phyloP scores from a whole-genome alignment of 441 rosid species.

The Dalechampia spathulata region DNA sequence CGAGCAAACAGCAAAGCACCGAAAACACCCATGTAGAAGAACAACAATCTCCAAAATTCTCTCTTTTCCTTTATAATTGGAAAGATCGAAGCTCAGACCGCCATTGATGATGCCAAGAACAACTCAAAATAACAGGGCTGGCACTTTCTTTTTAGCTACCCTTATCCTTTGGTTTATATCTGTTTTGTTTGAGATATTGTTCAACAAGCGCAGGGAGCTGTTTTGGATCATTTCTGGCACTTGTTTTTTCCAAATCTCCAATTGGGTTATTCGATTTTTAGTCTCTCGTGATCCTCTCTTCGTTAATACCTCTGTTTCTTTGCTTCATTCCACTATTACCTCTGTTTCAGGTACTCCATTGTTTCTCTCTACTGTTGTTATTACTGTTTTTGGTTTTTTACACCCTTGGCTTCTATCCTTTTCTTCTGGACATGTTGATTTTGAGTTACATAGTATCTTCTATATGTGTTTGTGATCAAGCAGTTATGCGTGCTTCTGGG shows the following conservation, averaged over 20 bases:
- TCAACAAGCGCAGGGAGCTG: constrained; percentile 52
- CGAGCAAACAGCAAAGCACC: too few relatives aligned
- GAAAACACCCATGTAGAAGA: too few relatives aligned
- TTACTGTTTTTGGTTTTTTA: neutral
- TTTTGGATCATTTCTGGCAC: constrained; percentile 43
- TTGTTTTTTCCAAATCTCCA: constrained; percentile 58
- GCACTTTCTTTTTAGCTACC: constrained; percentile 62
- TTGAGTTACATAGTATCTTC: too few relatives aligned
- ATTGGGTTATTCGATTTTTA: constrained; percentile 44
- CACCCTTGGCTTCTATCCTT: neutral
- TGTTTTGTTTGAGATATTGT: constrained; percentile 59
- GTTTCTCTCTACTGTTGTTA: too few relatives aligned
- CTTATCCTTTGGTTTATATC: constrained; percentile 77
- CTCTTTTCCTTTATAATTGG: too few relatives aligned
- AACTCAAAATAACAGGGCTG: constrained; percentile 48
- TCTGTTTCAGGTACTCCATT: constrained; percentile 59
- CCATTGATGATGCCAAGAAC: too few relatives aligned
- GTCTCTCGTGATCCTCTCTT: constrained; percentile 79
- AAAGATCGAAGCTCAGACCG: too few relatives aligned
- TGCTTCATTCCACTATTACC: constrained; percentile 70
- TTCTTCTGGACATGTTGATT: too few relatives aligned
- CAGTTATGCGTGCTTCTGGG: too few relatives aligned
- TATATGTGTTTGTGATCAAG: too few relatives aligned
- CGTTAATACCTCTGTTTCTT: constrained; percentile 82
- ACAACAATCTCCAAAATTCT: too few relatives aligned